Percentiles rank a stretch among this genome's conserved stretches.
phyloP scores from a whole-genome alignment of 2,329 filamentous ascomycete species.

The Huntiella decipiens region DNA sequence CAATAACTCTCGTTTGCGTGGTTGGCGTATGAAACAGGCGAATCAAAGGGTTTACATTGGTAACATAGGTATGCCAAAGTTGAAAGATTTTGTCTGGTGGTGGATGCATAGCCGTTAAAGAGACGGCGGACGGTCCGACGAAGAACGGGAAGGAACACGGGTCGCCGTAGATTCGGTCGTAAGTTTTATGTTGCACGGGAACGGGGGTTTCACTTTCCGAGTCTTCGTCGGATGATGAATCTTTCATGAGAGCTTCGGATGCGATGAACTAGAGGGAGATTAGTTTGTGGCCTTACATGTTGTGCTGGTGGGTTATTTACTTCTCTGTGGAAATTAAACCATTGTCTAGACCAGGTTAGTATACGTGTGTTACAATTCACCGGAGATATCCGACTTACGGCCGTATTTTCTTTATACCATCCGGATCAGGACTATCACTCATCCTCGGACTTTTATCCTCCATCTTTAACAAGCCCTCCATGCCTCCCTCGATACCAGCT shows the following conservation, averaged over 20 bases:
- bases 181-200: slow-evolving; percentile 37
- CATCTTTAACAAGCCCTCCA: background rate
- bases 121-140: slow-evolving; percentile 25
- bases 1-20: slow-evolving; percentile 44
- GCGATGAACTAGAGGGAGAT: slow-evolving; percentile 25
- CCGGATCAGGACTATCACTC: slow-evolving; percentile 14
- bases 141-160: slow-evolving; percentile 39
- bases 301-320: slow-evolving; percentile 18
- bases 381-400: too few species aligned
- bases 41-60: slow-evolving; percentile 49
- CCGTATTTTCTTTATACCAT: background rate
- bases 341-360: slow-evolving; percentile 16
- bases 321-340: slow-evolving; percentile 34
- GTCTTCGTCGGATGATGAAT: slow-evolving; percentile 32
- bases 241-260: slow-evolving; percentile 27
- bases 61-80: slow-evolving; percentile 51
- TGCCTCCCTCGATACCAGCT: background rate
- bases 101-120: slow-evolving; percentile 31
- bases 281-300: background rate
- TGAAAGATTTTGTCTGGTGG: slow-evolving; percentile 39
- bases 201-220: slow-evolving; percentile 22
- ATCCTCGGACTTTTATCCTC: background rate
- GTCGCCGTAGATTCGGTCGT: slow-evolving; percentile 38
- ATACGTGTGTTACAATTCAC: too few species aligned
- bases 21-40: slow-evolving; percentile 50